phyloP scores from a whole-genome alignment of 73 alveolate species.

The Paramecium sexaurelia region DNA sequence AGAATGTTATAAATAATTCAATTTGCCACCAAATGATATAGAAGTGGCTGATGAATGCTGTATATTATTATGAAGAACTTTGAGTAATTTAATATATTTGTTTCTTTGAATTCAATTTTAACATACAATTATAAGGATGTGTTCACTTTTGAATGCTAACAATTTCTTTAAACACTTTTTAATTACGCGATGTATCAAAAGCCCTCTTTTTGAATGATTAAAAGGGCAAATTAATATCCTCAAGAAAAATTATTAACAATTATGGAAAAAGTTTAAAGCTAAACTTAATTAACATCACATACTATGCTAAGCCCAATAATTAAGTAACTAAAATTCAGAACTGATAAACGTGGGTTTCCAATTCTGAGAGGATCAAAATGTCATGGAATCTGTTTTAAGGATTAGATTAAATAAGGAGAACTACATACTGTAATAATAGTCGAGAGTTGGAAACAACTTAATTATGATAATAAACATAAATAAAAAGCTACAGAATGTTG shows the following conservation, averaged over 20 bases:
- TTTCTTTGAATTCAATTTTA: not conserved
- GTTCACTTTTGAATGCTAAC: not conserved
- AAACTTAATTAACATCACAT: not conserved
- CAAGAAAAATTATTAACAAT: not conserved
- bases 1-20: not conserved
- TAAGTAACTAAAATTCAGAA: not conserved
- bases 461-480: not conserved
- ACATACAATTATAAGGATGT: not conserved
- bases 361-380: not conserved
- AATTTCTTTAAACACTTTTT: not conserved
- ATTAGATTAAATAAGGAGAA: not conserved
- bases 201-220: not conserved
- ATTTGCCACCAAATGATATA: not conserved
- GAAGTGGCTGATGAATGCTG: slow-evolving; percentile 29
- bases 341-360: not conserved
- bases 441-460: not conserved
- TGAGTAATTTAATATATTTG: not conserved
- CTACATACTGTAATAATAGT: not conserved
- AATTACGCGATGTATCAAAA: not conserved
- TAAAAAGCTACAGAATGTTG: not conserved
- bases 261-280: not conserved
- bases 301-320: not conserved
- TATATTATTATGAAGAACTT: not conserved
- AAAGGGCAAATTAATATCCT: not conserved
- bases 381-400: not conserved